These are phyloP conservation scores for Leccinellum luteum DNA, from an alignment of 768 basidiomycete genomes.

Conservation along the genomic window DNA sequence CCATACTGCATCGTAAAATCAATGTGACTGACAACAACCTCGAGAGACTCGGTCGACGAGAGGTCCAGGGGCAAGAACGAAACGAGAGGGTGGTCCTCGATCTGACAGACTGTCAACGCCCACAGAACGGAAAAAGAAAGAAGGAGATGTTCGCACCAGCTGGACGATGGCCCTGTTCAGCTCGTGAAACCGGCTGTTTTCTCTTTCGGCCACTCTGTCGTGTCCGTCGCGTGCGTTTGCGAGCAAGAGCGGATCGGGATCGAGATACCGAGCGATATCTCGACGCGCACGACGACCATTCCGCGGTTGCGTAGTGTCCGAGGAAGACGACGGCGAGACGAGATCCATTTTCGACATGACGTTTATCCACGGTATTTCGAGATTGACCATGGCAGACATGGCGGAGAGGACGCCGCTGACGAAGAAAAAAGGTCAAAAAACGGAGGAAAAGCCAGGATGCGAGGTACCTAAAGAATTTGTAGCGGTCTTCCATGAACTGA, in stretches of 20 bases:
- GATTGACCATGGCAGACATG: slow-evolving; percentile 98
- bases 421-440: slow-evolving; percentile 6
- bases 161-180: slow-evolving; percentile 95
- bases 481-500: slow-evolving; percentile 99
- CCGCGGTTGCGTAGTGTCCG: slow-evolving; percentile 49
- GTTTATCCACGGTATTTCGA: slow-evolving; percentile 97
- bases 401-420: slow-evolving; percentile 89
- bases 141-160: slow-evolving; percentile 53
- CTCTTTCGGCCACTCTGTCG: slow-evolving; percentile 42
- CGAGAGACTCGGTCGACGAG: slow-evolving; percentile 83
- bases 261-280: slow-evolving; percentile 93
- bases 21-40: slow-evolving; percentile 89
- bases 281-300: slow-evolving; percentile 71
- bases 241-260: slow-evolving; percentile 90
- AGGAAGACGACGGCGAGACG: slow-evolving; percentile 47
- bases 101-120: slow-evolving; percentile 45
- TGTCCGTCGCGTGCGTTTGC: slow-evolving; percentile 48
- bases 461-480: slow-evolving; percentile 90
- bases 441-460: not conserved
- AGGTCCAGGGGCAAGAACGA: slow-evolving; percentile 96
- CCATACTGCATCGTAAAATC: slow-evolving; percentile 99
- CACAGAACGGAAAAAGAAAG: not conserved
- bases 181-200: slow-evolving; percentile 87
- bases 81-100: slow-evolving; percentile 97
- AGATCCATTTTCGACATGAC: slow-evolving; percentile 99